Percentiles rank a stretch among this genome's conserved stretches.
Conservation (phyloP, 2,329 filamentous ascomycete genomes). For the Lecanosticta acicola region DNA sequence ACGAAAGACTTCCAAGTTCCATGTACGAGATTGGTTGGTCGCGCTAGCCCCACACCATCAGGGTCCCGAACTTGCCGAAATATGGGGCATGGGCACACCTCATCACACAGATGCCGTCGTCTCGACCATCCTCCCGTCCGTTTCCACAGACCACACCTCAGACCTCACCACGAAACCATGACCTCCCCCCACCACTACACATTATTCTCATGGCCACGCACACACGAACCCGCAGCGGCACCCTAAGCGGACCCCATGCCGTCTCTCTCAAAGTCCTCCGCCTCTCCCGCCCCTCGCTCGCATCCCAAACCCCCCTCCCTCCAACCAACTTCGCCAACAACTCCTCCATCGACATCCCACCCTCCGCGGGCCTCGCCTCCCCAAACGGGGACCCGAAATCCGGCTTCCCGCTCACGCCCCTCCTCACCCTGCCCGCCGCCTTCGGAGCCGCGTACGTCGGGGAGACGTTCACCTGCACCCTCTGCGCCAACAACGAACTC, state of each 20-base stretch:
- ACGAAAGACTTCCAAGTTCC: no score
- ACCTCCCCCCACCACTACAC: neutral
- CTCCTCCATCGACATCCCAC: slow-evolving; percentile 47
- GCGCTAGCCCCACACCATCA: neutral
- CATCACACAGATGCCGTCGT: slow-evolving; percentile 1
- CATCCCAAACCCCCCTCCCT: slow-evolving; percentile 62
- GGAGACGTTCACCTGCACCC: slow-evolving; percentile 87
- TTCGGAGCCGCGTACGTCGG: slow-evolving; percentile 95
- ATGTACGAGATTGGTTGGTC: no score
- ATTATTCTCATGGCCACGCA: slow-evolving; percentile 24
- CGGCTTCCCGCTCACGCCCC: slow-evolving; percentile 53
- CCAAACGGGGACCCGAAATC: slow-evolving; percentile 46
- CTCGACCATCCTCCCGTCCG: no score
- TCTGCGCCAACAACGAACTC: slow-evolving; percentile 91
- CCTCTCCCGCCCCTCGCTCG: slow-evolving; percentile 74
- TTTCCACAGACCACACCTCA: no score
- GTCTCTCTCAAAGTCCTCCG: slow-evolving; percentile 79
- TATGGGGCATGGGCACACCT: no score
- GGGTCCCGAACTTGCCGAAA: no score
- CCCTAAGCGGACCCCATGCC: slow-evolving; percentile 58
- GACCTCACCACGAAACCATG: neutral
- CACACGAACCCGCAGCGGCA: slow-evolving; percentile 35
- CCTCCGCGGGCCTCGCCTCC: slow-evolving; percentile 69
- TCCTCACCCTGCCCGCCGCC: slow-evolving; percentile 77
- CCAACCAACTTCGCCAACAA: slow-evolving; percentile 43